Evolutionary conservation across 1,139 yeast species (phyloP).

Genomic region (Candida tropicalis): DNA sequence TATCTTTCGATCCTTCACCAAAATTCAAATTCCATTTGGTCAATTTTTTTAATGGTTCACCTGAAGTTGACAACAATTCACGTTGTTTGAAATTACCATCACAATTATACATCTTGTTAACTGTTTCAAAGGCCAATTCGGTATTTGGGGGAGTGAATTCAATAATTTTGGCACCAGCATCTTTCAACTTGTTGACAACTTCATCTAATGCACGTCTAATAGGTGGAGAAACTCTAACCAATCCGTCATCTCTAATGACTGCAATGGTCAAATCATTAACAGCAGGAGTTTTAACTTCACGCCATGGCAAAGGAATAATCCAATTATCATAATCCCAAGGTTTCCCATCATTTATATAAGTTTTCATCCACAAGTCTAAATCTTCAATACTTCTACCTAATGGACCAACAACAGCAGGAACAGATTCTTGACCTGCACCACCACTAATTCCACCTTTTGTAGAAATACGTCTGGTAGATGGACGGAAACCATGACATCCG

Average conservation of each 20-base stretch:
- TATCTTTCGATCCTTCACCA: slow-evolving; percentile 56
- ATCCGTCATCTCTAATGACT: slow-evolving; percentile 42
- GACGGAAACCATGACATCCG: slow-evolving; percentile 68
- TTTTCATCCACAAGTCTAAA: slow-evolving; percentile 59
- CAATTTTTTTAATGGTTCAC: slow-evolving; percentile 64
- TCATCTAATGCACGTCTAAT: slow-evolving; percentile 40
- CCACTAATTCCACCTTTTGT: slow-evolving; percentile 52
- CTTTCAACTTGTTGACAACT: slow-evolving; percentile 28
- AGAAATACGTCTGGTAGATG: slow-evolving; percentile 64
- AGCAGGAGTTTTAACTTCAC: slow-evolving; percentile 47
- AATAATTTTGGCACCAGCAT: slow-evolving; percentile 35
- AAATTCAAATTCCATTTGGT: slow-evolving; percentile 61
- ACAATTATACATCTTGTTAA: slow-evolving; percentile 51
- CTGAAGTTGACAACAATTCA: slow-evolving; percentile 54
- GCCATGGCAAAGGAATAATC: slow-evolving; percentile 64
- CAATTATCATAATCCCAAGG: slow-evolving; percentile 70
- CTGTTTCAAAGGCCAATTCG: slow-evolving; percentile 53
- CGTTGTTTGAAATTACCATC: slow-evolving; percentile 65
- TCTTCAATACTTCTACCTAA: slow-evolving; percentile 64
- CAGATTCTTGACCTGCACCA: slow-evolving; percentile 60
- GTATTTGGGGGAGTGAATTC: slow-evolving; percentile 56
- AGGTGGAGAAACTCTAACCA: slow-evolving; percentile 56
- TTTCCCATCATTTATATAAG: slow-evolving; percentile 59
- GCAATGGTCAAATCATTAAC: slow-evolving; percentile 42
- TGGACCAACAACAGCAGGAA: slow-evolving; percentile 65